Evolutionary conservation across 1,284 basidiomycete species (phyloP).

Genomic region (Austroboletus niveus): DNA sequence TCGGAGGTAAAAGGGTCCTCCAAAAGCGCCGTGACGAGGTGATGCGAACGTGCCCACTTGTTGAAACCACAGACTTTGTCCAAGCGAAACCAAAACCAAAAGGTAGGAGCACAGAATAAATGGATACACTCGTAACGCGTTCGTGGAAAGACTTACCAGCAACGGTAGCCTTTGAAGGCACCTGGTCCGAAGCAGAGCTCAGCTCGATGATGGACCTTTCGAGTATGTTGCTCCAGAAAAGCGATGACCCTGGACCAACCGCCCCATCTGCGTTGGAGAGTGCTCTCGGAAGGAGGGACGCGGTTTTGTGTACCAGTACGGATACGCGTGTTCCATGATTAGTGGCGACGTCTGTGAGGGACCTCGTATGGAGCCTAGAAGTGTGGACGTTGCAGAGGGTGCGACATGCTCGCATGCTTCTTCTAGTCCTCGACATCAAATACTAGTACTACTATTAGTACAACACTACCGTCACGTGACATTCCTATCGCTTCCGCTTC

Average conservation of each 20-base stretch:
- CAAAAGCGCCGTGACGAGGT: constrained; percentile 66
- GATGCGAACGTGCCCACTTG: constrained; percentile 46
- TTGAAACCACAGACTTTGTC: constrained; percentile 54
- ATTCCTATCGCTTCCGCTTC: constrained; percentile 18
- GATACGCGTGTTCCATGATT: constrained; percentile 12
- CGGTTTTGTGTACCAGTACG: constrained; percentile 41
- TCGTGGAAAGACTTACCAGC: constrained; percentile 40
- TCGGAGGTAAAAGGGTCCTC: constrained; percentile 63
- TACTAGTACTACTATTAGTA: neutral
- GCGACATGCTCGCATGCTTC: constrained; percentile 32
- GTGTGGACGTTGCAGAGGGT: constrained; percentile 11
- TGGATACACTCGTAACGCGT: neutral
- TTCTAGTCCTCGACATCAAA: constrained; percentile 5
- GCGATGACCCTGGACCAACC: constrained; percentile 19
- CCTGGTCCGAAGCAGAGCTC: constrained; percentile 18
- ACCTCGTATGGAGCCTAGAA: neutral
- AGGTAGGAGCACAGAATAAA: neutral
- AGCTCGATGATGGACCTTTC: constrained; percentile 36
- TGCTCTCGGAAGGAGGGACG: constrained; percentile 38
- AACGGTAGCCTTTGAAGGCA: constrained; percentile 38
- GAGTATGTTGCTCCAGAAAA: constrained; percentile 43
- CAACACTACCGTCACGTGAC: constrained; percentile 22
- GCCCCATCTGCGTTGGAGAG: constrained; percentile 25
- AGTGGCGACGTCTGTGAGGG: neutral
- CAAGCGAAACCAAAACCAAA: neutral